Conservation (phyloP, 495 filamentous ascomycete genomes). For the Aspergillus indologenus region DNA sequence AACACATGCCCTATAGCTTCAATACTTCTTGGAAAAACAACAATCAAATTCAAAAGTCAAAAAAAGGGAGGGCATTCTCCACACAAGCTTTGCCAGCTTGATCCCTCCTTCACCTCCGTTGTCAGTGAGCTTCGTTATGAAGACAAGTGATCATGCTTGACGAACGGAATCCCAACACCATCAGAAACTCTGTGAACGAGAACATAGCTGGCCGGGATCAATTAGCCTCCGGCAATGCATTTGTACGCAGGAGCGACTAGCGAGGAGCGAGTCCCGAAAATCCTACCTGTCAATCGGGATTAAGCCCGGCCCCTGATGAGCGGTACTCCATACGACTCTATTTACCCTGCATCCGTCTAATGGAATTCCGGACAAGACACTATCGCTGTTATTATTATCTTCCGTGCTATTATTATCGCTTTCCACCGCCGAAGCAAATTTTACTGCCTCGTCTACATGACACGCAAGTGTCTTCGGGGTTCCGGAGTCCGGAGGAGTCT, state of each 20-base stretch:
- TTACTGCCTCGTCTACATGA: constrained; percentile 17
- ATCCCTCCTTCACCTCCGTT: neutral
- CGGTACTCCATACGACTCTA: constrained; percentile 2
- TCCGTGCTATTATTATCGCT: constrained; percentile 6
- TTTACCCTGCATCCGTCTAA: constrained; percentile 10
- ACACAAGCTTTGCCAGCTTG: constrained; percentile 20
- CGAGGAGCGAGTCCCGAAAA: constrained; percentile 1
- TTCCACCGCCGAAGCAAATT: neutral
- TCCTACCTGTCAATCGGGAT: constrained; percentile 16
- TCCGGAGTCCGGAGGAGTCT: neutral
- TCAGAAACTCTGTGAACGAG: neutral
- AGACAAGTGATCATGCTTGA: neutral
- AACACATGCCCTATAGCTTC: constrained; percentile 18
- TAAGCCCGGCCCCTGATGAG: constrained; percentile 16
- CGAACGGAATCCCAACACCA: neutral
- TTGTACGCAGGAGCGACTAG: neutral
- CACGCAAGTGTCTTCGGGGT: constrained; percentile 9
- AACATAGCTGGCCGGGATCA: neutral
- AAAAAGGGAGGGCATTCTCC: constrained; percentile 12
- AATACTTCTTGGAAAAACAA: constrained; percentile 4
- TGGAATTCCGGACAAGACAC: constrained; percentile 2
- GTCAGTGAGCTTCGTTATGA: neutral
- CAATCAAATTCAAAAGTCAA: neutral
- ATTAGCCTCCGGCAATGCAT: no score
- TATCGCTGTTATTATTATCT: constrained; percentile 14